phyloP scores from a whole-genome alignment of 108 stramenopile genomes.

The Chaetoceros tenuissimus region DNA sequence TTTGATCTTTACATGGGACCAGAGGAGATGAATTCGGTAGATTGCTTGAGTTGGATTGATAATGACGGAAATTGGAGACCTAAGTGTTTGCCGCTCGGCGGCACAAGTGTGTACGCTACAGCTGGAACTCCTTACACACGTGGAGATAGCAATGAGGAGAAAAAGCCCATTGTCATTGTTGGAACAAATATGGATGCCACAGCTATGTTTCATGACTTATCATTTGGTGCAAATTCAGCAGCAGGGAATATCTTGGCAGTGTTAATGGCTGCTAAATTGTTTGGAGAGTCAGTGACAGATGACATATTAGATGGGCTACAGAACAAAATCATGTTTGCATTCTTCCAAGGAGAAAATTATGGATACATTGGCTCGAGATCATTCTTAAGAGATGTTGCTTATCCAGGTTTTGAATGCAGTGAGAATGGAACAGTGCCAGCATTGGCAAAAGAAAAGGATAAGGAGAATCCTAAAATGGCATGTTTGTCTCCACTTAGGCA shows the following conservation, averaged over 20 bases:
- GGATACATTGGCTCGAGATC: constrained; percentile 67
- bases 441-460: constrained; percentile 27
- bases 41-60: constrained; percentile 69
- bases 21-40: constrained; percentile 26
- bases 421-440: constrained; percentile 37
- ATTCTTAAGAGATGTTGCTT: constrained; percentile 63
- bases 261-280: constrained; percentile 63
- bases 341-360: constrained; percentile 76
- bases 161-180: constrained; percentile 40
- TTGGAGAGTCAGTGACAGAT: constrained; percentile 49
- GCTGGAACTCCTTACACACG: constrained; percentile 50
- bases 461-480: constrained; percentile 36
- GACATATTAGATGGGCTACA: constrained; percentile 41
- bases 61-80: constrained; percentile 57
- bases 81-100: constrained; percentile 75
- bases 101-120: constrained; percentile 65
- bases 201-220: constrained; percentile 71
- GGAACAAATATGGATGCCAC: constrained; percentile 67
- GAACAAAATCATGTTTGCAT: constrained; percentile 64
- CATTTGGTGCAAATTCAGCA: constrained; percentile 67
- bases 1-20: constrained; percentile 89
- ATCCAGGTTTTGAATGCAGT: constrained; percentile 50
- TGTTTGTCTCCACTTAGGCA: constrained; percentile 70
- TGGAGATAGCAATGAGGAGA: constrained; percentile 1
- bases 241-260: constrained; percentile 70